phyloP scores from a whole-genome alignment of 345 rosid species.

The Geranium brycei region DNA sequence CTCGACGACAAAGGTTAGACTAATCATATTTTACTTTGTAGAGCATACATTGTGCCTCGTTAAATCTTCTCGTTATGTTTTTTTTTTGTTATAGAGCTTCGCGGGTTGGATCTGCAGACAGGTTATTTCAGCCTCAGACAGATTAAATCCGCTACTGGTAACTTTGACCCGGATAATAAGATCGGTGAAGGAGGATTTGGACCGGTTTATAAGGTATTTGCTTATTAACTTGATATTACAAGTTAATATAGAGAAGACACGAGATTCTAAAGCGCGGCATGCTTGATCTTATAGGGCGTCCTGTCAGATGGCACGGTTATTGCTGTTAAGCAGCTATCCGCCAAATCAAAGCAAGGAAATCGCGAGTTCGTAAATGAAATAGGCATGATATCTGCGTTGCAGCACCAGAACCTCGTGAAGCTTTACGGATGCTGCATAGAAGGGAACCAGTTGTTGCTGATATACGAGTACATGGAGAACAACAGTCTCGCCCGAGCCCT shows the following conservation, averaged over 20 bases:
- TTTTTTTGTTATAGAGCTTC: slow-evolving; percentile 30
- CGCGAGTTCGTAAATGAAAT: slow-evolving; percentile 56
- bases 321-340: slow-evolving; percentile 60
- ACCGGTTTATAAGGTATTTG: slow-evolving; percentile 73
- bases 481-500: slow-evolving; percentile 45
- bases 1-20: slow-evolving; percentile 42
- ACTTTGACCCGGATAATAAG: slow-evolving; percentile 59
- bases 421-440: slow-evolving; percentile 52
- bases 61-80: neutral
- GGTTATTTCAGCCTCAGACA: slow-evolving; percentile 63
- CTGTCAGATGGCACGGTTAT: slow-evolving; percentile 38
- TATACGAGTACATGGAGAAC: slow-evolving; percentile 13
- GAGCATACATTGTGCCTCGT: neutral
- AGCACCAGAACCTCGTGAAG: slow-evolving; percentile 54
- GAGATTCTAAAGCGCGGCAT: too few species aligned
- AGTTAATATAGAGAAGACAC: too few species aligned
- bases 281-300: too few species aligned
- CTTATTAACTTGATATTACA: too few species aligned
- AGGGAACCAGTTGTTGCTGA: slow-evolving; percentile 46
- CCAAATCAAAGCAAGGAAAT: slow-evolving; percentile 60
- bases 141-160: slow-evolving; percentile 60
- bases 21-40: neutral
- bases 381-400: slow-evolving; percentile 63
- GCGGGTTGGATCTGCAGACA: slow-evolving; percentile 57
- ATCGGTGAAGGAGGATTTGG: slow-evolving; percentile 96